A percentile compares a stretch with the other conserved stretches of the same genome.
Evolutionary conservation across 2,329 filamentous ascomycete species (phyloP).

Genomic region (Emergomyces orientalis): DNA sequence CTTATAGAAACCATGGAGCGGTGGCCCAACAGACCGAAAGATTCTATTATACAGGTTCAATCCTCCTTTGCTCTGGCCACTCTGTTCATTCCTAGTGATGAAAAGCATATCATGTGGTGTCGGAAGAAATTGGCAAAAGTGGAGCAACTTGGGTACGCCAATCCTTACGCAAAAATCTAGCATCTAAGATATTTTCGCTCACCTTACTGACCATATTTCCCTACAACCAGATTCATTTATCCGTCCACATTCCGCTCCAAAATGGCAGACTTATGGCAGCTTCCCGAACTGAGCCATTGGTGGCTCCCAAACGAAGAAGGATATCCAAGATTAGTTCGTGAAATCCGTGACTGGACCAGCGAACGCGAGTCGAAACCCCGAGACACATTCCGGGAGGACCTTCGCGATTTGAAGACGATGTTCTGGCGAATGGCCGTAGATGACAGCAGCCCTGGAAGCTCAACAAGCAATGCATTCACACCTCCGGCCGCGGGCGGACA

Average conservation of each 20-base stretch:
- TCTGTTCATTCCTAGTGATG: constrained; percentile 69
- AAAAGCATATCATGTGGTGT: constrained; percentile 66
- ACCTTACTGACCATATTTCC: constrained; percentile 7
- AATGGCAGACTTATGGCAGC: constrained; percentile 66
- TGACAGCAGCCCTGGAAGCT: constrained; percentile 29
- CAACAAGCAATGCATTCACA: constrained; percentile 15
- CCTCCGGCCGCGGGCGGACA: constrained; percentile 6
- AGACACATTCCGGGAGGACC: constrained; percentile 49
- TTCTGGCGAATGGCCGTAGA: constrained; percentile 55
- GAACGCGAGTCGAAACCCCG: constrained; percentile 55
- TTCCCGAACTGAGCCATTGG: constrained; percentile 65
- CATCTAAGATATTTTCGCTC: not conserved
- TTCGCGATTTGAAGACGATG: constrained; percentile 66
- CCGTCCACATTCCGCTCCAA: constrained; percentile 62
- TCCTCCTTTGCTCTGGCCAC: constrained; percentile 65
- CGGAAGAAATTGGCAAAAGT: constrained; percentile 68
- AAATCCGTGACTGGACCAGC: constrained; percentile 70
- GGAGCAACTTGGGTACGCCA: constrained; percentile 66
- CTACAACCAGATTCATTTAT: constrained; percentile 63
- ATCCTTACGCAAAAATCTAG: constrained; percentile 4
- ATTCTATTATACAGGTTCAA: constrained; percentile 63
- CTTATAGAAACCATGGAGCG: constrained; percentile 69
- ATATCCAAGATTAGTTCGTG: constrained; percentile 62
- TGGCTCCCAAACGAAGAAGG: constrained; percentile 78
- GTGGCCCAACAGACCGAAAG: constrained; percentile 61